Base-by-base conservation (phyloP, 2,329 filamentous ascomycete species). In the Fusarium algeriense region DNA sequence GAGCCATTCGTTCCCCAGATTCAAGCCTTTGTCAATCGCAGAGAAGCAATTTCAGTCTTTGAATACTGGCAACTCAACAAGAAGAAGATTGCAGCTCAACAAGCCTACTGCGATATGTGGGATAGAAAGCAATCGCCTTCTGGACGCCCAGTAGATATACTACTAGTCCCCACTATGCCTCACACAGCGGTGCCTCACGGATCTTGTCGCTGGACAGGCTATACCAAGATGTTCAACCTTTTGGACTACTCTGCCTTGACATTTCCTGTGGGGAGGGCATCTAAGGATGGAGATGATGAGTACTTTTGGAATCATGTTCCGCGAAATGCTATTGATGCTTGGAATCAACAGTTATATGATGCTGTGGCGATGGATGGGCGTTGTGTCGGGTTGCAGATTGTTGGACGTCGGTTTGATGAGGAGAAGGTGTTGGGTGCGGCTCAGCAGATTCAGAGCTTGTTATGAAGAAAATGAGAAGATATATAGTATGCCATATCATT, bases 61-160 rank as follows among this genome's bases (percentile, higher is more conserved):
- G 19, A 40, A 30, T 59, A 59, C 15, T 59, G 56, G 56, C 35
- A 54, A 17, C 56, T 59, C 15, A 59, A 59, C 20, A 54, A 54
- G 15, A 20, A 28, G 14, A 59, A 59, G 2, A 4, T 34, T 3
- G 13, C 20, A 3, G 6, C 19, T 1, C 56, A 59, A 30, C 19
- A 43, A 10, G 20, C 56, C 3, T 59, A 59, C 2, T 13, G 40
- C 9, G 37, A 59, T 2, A 30, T 54, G 37, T 59, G 56, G 56
- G 13, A 19, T 5, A n/a, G 6, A 2, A 19, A 13, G 4, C 17
- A n/a, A 11, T 54, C 56, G 15, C 4, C 46, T 2, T 14, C 20
- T 5, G 20, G 46, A 3, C 23, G 23, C 1, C 4, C 7, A 0
- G 19, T 35, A 2, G 56, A 59, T 1, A 3, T 59, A 20, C 32